Evolutionary conservation across 2,329 filamentous ascomycete genomes (phyloP), one percentile per base, ranked within the genome.

Genomic region (Elsinoe batatas): DNA sequence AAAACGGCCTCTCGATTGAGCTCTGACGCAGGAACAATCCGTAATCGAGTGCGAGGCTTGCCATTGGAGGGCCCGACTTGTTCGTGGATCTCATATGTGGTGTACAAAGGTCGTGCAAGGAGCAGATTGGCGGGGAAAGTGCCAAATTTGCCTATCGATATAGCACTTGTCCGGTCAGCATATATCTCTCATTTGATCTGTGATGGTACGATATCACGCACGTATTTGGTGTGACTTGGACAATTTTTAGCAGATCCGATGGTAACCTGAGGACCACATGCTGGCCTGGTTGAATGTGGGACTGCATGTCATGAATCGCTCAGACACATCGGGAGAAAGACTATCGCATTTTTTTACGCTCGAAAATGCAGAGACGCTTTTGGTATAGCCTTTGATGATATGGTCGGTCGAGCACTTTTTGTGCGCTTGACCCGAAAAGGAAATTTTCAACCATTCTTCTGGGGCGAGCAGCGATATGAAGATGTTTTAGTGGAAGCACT

Each of bases 111-210:
- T 6, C 93, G 84, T n/a, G 89, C 86, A 60, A 98, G 81, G 44
- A 98, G 82, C 32, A 93, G 80, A 67, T 97, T 96, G 53, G 88
- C 83, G 13, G 88, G 85, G 67, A 98, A 96, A 1, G 83, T 82
- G 61, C 93, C 93, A 68, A 93, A 95, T 80, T 96, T 97, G 56
- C 90, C 90, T 33, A 97, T 77, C 1, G 88, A 89, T 61, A 97
- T 86, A n/a, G 53, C 33, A 17, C 53, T 55, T 15, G 3, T 15
- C 5, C 11, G 17, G n/a, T 50, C 26, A 50, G 22, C 13, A 13
- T 30, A 35, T 38, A 91, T 96, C 62, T 63, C 37, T 58, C 57
- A 64, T 62, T 60, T 64, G 68, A 58, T 65, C 60, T 56, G 59
- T 63, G 59, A 65, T 63, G 56, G 58, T 56, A 56, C 64, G 63